A percentile compares a stretch with the other conserved stretches of the same genome.
These are phyloP conservation scores for Trichoderma guizhouense DNA, from an alignment of 2,329 filamentous ascomycete species.

Conservation along the genomic window DNA sequence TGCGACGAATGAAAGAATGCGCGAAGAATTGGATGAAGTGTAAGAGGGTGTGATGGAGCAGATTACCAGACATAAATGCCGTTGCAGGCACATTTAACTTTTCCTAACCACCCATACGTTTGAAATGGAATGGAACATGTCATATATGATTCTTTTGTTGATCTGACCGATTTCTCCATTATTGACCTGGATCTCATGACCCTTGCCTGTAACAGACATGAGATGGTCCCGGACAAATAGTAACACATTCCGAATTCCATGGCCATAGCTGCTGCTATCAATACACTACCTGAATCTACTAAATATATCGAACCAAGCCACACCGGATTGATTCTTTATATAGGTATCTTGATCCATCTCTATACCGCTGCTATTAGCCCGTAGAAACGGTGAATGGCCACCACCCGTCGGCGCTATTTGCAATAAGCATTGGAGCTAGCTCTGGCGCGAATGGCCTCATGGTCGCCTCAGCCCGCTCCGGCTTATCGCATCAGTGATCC, in stretches of 20 bases:
- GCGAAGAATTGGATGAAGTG: not conserved
- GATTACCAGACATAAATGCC: not conserved
- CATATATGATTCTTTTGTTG: not conserved
- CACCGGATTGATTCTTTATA: not conserved
- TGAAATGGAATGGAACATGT: not conserved
- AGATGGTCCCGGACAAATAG: not conserved
- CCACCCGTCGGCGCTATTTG: not conserved
- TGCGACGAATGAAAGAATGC: not conserved
- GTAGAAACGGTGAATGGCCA: not conserved
- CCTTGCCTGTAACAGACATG: not conserved
- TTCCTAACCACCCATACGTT: not conserved
- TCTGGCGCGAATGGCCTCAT: not conserved
- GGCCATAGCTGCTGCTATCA: not conserved
- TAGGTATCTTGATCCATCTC: not conserved
- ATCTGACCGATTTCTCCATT: not conserved
- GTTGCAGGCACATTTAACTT: not conserved
- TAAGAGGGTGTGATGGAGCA: not conserved
- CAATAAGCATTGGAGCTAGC: not conserved
- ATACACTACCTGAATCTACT: not conserved
- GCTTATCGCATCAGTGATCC: constrained; percentile 4
- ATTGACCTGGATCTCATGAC: not conserved
- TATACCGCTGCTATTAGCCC: not conserved
- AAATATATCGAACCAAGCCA: not conserved
- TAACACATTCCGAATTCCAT: not conserved
- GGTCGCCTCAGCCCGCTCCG: constrained; percentile 1